Conservation (phyloP, 2,329 filamentous ascomycete genomes). For the Colletotrichum shisoi region DNA sequence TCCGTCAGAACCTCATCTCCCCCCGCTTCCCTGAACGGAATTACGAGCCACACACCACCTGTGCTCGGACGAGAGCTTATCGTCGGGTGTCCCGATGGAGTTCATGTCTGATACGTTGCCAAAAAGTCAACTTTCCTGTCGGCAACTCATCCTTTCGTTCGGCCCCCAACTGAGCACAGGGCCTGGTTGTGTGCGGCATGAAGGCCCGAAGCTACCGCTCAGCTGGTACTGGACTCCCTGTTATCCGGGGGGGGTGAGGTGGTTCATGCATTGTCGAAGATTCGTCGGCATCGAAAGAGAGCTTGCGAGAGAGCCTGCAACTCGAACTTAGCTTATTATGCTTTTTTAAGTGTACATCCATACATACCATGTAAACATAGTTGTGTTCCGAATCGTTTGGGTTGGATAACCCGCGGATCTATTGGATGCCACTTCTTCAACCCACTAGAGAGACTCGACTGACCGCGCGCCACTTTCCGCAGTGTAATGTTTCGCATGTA, state of each 20-base stretch:
- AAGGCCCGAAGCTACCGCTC: neutral
- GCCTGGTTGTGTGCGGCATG: neutral
- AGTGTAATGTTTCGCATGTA: slow-evolving; percentile 54
- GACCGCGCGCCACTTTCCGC: neutral
- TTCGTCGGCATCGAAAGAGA: neutral
- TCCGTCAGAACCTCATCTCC: slow-evolving; percentile 14
- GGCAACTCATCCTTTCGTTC: slow-evolving; percentile 3
- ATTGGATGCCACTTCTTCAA: neutral
- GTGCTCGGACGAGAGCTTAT: slow-evolving; percentile 16
- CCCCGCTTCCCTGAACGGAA: neutral
- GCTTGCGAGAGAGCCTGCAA: too few relatives aligned
- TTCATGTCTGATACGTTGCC: slow-evolving; percentile 14
- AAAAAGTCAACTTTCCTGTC: slow-evolving; percentile 17
- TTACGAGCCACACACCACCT: slow-evolving; percentile 8
- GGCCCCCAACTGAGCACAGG: neutral
- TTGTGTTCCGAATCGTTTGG: too few relatives aligned
- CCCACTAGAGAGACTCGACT: neutral
- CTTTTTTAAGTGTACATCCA: too few relatives aligned
- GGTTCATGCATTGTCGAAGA: slow-evolving; percentile 22
- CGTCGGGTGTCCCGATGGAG: slow-evolving; percentile 1
- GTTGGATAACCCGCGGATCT: neutral
- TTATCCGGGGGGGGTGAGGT: neutral
- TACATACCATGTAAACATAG: too few relatives aligned
- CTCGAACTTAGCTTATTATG: neutral
- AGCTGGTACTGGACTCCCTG: neutral